Evolutionary conservation across 768 basidiomycete genomes (phyloP).

Genomic region (Macrocybe gigantea): DNA sequence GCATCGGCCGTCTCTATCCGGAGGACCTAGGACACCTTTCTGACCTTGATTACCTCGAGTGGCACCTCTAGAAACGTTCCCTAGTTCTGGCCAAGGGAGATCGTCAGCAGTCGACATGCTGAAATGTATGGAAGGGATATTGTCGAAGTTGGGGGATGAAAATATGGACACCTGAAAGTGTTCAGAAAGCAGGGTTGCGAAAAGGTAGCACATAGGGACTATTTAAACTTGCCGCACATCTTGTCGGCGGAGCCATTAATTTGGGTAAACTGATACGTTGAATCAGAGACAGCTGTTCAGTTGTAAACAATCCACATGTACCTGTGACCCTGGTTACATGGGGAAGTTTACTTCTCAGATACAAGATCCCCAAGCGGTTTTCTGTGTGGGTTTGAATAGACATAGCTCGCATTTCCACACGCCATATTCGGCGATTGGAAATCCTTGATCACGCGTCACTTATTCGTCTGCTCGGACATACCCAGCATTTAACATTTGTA

Average conservation of each 20-base stretch:
- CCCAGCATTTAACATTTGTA: neutral
- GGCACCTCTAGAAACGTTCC: constrained; percentile 79
- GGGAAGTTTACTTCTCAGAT: neutral
- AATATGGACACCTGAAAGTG: no score
- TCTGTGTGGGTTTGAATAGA: neutral
- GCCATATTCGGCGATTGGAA: neutral
- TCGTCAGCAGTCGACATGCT: constrained; percentile 60
- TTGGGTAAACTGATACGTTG: no score
- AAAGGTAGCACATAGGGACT: no score
- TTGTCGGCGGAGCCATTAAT: no score
- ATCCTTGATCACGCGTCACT: neutral
- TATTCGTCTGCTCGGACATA: neutral
- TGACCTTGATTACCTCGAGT: constrained; percentile 84
- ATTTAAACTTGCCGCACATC: no score
- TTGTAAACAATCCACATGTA: constrained; percentile 15
- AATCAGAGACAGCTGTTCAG: no score
- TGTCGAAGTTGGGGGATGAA: neutral
- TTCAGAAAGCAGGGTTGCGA: no score
- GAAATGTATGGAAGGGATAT: constrained; percentile 12
- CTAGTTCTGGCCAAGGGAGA: constrained; percentile 82
- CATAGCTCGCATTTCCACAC: neutral
- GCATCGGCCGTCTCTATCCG: constrained; percentile 72
- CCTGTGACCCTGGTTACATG: neutral
- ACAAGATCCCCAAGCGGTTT: constrained; percentile 1
- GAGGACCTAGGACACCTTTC: constrained; percentile 68